These are phyloP conservation scores for Diaporthe batatas DNA, from an alignment of 2,329 filamentous ascomycete genomes.

Conservation along the genomic window DNA sequence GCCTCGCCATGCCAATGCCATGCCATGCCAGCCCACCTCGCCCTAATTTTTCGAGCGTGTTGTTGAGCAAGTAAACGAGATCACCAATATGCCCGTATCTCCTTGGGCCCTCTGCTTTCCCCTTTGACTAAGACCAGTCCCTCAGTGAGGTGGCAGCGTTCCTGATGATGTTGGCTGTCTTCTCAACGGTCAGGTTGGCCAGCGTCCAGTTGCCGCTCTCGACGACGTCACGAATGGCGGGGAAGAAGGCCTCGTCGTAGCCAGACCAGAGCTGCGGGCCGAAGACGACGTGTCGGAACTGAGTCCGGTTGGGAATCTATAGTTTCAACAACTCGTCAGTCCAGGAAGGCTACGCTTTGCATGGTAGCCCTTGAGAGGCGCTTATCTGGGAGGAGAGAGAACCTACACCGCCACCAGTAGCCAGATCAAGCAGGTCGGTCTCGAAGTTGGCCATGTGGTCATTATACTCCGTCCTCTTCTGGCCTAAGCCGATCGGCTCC, in stretches of 20 bases:
- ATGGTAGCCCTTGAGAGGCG: not conserved
- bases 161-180: constrained; percentile 76
- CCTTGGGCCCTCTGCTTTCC: not conserved
- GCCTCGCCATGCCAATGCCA: constrained; percentile 40
- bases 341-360: not conserved
- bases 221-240: constrained; percentile 86
- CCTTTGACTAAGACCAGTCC: constrained; percentile 30
- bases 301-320: constrained; percentile 85
- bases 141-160: constrained; percentile 61
- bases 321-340: constrained; percentile 31
- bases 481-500: constrained; percentile 77
- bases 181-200: constrained; percentile 77
- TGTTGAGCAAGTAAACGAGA: not conserved
- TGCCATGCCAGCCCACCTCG: constrained; percentile 15
- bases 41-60: not conserved
- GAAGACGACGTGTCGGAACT: constrained; percentile 94
- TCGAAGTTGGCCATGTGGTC: constrained; percentile 85
- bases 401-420: constrained; percentile 80
- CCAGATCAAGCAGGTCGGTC: constrained; percentile 82
- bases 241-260: constrained; percentile 78
- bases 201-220: constrained; percentile 77
- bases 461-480: constrained; percentile 82
- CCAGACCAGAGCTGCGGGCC: constrained; percentile 84
- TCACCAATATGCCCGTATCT: not conserved
- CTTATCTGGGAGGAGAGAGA: constrained; percentile 4